Evolutionary conservation across 805 yeast species (phyloP), one percentile per base, ranked within the genome.

Genomic region (Starmera pachycereana): DNA sequence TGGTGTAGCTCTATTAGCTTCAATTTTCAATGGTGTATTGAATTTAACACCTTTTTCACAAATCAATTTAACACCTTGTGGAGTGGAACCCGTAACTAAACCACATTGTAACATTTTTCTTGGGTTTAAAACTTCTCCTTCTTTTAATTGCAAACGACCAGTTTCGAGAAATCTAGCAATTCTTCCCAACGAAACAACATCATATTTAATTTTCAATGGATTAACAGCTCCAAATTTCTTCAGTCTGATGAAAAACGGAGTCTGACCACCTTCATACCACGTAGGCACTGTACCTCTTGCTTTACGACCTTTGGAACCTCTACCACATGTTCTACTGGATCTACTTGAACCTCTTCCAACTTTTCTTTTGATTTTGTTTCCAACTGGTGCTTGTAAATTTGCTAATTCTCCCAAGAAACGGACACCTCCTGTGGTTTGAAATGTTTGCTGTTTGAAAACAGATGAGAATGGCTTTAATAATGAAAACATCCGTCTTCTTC

Each of bases 211-310:
- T 12, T 19, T 12, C 6, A 10, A 10, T 5, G 8, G 12, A 54
- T 50, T 74, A 77, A 37, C 77, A 66, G 88, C 88, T 8, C 97
- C 97, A 44, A 81, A 68, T 58, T 90, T 90, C 38, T 49, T 97
- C 95, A 62, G 86, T 78, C 49, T 83, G 66, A 61, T 83, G 74
- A 61, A 78, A 77, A 56, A 81, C 22, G 97, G 97, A 2, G 97
- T 92, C 60, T 92, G 98, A 59, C 98, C 97, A 76, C 98, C 98
- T 69, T 92, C 98, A 58, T 90, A 87, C 90, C 95, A 86, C 43
- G 82, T 76, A 41, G 88, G 90, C 28, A 90, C 90, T 33, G 80
- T 75, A 32, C 90, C 84, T 64, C 97, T 77, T 10, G 97, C 96
- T 66, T 90, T 90, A 61, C 90, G 97, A 76, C 98, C 98, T 66